Conservation (phyloP, 139 green algal genomes). For the Micractinium sp. region DNA sequence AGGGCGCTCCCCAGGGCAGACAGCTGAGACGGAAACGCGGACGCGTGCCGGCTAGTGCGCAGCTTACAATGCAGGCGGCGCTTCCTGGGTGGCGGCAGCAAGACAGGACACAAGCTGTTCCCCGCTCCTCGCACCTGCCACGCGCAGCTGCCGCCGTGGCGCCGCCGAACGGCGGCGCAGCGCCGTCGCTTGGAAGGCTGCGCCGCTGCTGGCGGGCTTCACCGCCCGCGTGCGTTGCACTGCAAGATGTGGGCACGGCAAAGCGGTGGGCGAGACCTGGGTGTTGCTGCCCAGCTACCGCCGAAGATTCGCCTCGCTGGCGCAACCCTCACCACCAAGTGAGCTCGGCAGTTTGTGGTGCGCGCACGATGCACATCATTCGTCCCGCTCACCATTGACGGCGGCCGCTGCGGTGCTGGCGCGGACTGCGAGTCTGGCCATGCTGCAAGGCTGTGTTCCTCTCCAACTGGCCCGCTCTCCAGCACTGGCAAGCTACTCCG, state of each 20-base stretch:
- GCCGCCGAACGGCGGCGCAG: not conserved
- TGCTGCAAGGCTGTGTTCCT: not conserved
- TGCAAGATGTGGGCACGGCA: not conserved
- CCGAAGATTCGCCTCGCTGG: not conserved
- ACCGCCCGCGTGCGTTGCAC: not conserved
- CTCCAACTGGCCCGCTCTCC: too few species aligned
- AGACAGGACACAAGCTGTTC: not conserved
- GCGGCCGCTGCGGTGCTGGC: not conserved
- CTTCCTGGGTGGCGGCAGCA: not conserved
- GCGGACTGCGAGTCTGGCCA: not conserved
- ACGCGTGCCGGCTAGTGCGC: not conserved
- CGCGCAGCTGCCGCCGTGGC: not conserved
- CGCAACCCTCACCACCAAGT: not conserved
- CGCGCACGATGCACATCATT: too few species aligned
- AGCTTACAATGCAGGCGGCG: not conserved
- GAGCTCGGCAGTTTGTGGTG: too few species aligned
- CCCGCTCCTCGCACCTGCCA: not conserved
- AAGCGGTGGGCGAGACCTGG: not conserved
- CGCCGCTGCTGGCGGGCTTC: conserved; percentile 8
- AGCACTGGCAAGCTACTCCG: too few species aligned
- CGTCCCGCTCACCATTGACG: not conserved
- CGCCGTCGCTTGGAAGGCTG: conserved; percentile 1
- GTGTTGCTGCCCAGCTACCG: too few species aligned
- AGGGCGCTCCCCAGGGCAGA: not conserved
- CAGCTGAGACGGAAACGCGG: not conserved